Evolutionary conservation across 2,329 filamentous ascomycete species (phyloP).

Genomic region (Calonectria henricotiae): DNA sequence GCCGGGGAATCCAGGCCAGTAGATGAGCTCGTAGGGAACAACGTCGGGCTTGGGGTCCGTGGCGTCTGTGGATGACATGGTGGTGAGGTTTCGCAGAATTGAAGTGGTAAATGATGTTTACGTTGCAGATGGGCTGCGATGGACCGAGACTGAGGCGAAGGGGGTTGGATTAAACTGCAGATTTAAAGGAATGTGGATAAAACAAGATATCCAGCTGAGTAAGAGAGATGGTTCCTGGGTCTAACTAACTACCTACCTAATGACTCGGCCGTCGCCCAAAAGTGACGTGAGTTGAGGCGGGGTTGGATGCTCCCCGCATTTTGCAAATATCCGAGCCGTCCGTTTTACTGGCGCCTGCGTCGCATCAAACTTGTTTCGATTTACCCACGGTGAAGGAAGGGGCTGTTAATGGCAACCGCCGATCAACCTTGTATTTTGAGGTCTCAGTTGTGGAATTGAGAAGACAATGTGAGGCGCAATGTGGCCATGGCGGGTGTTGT

Average conservation of each 20-base stretch:
- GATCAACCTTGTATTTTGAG: not conserved
- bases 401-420: not conserved
- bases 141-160: not conserved
- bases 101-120: not conserved
- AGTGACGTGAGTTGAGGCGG: constrained; percentile 26
- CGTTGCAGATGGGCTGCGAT: not conserved
- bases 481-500: not conserved
- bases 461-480: constrained; percentile 2
- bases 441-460: constrained; percentile 17
- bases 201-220: not conserved
- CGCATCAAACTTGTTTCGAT: not conserved
- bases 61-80: constrained; percentile 47
- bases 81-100: not conserved
- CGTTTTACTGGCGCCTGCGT: not conserved
- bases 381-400: not conserved
- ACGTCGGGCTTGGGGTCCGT: constrained; percentile 55
- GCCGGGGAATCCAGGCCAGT: constrained; percentile 81
- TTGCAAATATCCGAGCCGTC: not conserved
- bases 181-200: not conserved
- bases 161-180: not conserved
- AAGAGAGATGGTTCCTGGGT: not conserved
- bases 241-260: not conserved
- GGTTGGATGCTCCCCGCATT: constrained; percentile 22
- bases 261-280: not conserved
- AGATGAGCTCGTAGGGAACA: constrained; percentile 76